These are phyloP conservation scores for Aureobasidium sp. DNA, from an alignment of 2,329 filamentous ascomycete species.

Conservation along the genomic window DNA sequence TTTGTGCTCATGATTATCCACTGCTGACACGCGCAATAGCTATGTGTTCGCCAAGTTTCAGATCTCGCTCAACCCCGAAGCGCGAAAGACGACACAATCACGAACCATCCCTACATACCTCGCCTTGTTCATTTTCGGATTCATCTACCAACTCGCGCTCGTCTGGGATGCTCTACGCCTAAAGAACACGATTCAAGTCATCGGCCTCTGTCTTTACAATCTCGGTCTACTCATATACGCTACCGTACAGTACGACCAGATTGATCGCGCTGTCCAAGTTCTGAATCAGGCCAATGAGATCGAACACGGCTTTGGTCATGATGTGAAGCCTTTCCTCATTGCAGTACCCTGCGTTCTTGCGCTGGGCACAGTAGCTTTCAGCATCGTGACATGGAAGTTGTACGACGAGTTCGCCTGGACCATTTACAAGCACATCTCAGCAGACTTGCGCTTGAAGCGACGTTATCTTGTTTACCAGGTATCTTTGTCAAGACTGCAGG, in stretches of 20 bases:
- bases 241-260: constrained; percentile 86
- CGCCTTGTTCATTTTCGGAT: constrained; percentile 94
- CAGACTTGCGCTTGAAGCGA: constrained; percentile 93
- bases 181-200: constrained; percentile 98
- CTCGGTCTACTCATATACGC: constrained; percentile 86
- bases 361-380: constrained; percentile 63
- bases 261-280: constrained; percentile 59
- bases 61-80: constrained; percentile 41
- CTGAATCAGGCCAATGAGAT: constrained; percentile 34
- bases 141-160: constrained; percentile 81
- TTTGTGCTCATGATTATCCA: not conserved
- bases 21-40: constrained; percentile 36
- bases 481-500: constrained; percentile 24
- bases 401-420: constrained; percentile 99
- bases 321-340: constrained; percentile 68
- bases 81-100: constrained; percentile 32
- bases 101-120: constrained; percentile 86
- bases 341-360: constrained; percentile 80
- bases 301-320: constrained; percentile 47
- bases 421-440: constrained; percentile 98
- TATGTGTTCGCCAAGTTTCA: constrained; percentile 91
- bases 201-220: constrained; percentile 90
- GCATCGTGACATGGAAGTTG: constrained; percentile 80
- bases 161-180: constrained; percentile 88
- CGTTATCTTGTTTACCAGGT: constrained; percentile 96